phyloP scores from a whole-genome alignment of 1,139 yeast genomes.

The Candida labiduridarum region DNA sequence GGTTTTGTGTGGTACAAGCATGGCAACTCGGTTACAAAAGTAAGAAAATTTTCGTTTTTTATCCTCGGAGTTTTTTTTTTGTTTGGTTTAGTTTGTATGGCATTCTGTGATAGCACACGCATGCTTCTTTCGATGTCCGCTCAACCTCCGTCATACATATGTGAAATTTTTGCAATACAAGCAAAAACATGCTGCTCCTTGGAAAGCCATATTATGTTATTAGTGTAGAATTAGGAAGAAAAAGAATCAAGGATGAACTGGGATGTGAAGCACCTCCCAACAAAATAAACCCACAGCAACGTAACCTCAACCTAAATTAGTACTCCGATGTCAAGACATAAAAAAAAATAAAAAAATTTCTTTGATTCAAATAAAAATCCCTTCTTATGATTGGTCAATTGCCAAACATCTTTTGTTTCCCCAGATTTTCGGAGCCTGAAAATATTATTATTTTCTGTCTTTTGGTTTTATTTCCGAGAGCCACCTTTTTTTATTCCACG shows the following conservation, averaged over 20 bases:
- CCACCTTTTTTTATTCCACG: neutral
- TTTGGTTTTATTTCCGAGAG: neutral
- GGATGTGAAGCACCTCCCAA: neutral
- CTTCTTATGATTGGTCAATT: constrained; percentile 1
- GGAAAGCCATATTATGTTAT: no score
- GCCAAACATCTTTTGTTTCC: neutral
- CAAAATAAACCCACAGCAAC: neutral
- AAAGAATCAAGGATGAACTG: neutral
- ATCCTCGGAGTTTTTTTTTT: constrained; percentile 9
- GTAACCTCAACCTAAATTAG: neutral
- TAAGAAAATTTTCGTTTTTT: neutral
- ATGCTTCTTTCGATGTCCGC: neutral
- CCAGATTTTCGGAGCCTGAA: constrained; percentile 8
- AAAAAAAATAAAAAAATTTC: neutral
- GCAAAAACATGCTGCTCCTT: no score
- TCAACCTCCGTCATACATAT: no score
- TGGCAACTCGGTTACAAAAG: neutral
- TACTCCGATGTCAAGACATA: neutral
- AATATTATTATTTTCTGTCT: neutral
- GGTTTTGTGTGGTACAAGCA: neutral
- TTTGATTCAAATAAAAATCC: constrained; percentile 1
- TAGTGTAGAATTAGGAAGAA: no score
- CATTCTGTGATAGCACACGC: neutral
- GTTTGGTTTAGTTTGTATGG: neutral
- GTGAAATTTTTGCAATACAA: no score